phyloP scores from a whole-genome alignment of 2,329 filamentous ascomycete species.

The Pseudocercospora cruenta region DNA sequence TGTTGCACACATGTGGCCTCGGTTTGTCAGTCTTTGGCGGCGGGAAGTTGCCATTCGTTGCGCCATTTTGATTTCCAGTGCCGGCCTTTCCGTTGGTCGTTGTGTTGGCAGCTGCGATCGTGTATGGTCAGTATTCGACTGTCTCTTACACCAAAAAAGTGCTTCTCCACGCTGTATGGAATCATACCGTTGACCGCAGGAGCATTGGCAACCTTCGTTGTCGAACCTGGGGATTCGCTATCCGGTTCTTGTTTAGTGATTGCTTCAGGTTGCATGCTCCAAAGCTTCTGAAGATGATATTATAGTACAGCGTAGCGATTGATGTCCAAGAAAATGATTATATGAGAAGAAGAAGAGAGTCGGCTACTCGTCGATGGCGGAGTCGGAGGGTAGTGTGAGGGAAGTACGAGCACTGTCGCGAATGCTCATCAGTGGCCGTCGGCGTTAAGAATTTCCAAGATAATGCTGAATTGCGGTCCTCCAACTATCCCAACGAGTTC shows the following conservation, averaged over 20 bases:
- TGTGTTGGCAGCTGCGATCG: constrained; percentile 19
- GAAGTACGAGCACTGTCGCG: constrained; percentile 1
- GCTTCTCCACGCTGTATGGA: not conserved
- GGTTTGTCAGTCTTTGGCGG: constrained; percentile 97
- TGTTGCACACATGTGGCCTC: constrained; percentile 88
- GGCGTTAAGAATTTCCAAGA: not conserved
- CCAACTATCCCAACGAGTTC: not conserved
- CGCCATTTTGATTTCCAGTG: constrained; percentile 21
- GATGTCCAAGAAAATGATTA: not conserved
- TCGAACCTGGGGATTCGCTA: constrained; percentile 29
- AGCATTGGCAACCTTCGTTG: constrained; percentile 16
- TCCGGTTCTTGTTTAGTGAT: constrained; percentile 31
- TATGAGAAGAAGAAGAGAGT: constrained; percentile 2
- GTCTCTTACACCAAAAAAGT: not conserved
- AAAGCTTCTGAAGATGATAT: not conserved
- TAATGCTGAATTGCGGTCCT: not conserved
- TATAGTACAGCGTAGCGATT: not conserved
- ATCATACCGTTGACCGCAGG: constrained; percentile 27
- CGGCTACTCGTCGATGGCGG: constrained; percentile 4
- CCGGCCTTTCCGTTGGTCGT: constrained; percentile 16
- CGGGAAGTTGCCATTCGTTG: constrained; percentile 58
- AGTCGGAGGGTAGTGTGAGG: constrained; percentile 13
- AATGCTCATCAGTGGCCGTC: constrained; percentile 17
- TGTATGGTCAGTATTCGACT: not conserved
- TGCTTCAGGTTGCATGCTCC: constrained; percentile 35